Base-by-base conservation (phyloP, 768 basidiomycete genomes). In the Mycena vulgaris region DNA sequence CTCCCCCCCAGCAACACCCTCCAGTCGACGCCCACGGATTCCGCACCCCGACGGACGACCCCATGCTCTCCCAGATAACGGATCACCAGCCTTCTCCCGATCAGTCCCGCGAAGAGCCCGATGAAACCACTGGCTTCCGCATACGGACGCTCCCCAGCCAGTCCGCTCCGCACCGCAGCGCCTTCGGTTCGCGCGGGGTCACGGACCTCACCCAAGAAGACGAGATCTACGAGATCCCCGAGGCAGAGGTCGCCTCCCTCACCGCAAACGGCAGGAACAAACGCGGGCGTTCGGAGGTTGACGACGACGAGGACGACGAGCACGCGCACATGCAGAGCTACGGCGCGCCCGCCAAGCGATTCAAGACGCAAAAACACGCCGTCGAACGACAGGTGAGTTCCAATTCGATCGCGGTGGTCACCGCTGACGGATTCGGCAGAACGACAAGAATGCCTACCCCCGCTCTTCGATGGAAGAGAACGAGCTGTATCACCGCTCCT, bases 141-240 rank as follows among this genome's bases (percentile, higher is more conserved):
- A 33, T 70, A 28, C 60, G 45, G 19, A 60, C 25, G 1, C 69
- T 70, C 14, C 69, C 69, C 2, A 39, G 27, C 13, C 69, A 65
- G 63, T 58, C 69, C 28, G 69, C 51, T 6, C 69, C 63, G 21
- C 69, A 70, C 35, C 69, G 52, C n/a, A 31, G 61, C 21, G 52
- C 60, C 25, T 70, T 70, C 35, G 58, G 58, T 35, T 31, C 63
- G 10, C 58, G 35, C 10, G 21, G n/a, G 9, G 27, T 52, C 23
- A 47, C 63, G 2, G 69, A 70, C 40, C 57, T 61, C 8, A 51
- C 28, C 9, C 27, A 59, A 25, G 68, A 64, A 23, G 62, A 69
- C 37, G 68, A 57, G 5, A 55, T 68, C 13, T 69, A 58, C 39
- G 68, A 69, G 47, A 28, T 64, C 28, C 21, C 57, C 14, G 58